Percentiles rank a stretch among this genome's conserved stretches.
Evolutionary conservation across 495 filamentous ascomycete species (phyloP).

Genomic region (Podospora fimiseda): DNA sequence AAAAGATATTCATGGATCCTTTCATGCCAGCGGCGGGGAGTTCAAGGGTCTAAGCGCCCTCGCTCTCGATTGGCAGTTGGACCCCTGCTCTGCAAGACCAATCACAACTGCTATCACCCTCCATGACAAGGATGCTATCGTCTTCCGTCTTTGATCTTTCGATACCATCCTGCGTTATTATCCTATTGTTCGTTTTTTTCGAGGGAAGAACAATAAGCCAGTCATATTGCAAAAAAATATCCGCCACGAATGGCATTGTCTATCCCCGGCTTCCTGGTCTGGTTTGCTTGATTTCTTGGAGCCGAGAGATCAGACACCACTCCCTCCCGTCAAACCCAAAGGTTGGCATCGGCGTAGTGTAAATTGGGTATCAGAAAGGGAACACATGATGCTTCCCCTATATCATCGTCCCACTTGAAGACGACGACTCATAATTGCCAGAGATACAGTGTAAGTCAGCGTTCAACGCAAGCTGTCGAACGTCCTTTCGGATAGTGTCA

Average conservation of each 20-base stretch:
- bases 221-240: not conserved
- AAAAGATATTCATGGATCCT: too few species aligned
- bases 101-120: conserved; percentile 28
- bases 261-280: conserved; percentile 2
- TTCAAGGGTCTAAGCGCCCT: conserved; percentile 28
- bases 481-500: not conserved
- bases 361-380: not conserved
- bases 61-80: conserved; percentile 20
- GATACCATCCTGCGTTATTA: conserved; percentile 19
- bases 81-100: conserved; percentile 23
- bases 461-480: not conserved
- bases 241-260: not conserved
- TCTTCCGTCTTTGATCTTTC: conserved; percentile 20
- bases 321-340: too few species aligned
- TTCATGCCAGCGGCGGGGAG: conserved; percentile 9
- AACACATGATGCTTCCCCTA: not conserved
- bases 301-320: too few species aligned
- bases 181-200: conserved; percentile 23
- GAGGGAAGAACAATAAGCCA: conserved; percentile 6
- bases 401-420: not conserved
- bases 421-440: not conserved
- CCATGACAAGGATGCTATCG: conserved; percentile 22
- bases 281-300: not conserved
- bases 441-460: not conserved
- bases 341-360: conserved; percentile 2